Evolutionary conservation across 2,329 filamentous ascomycete genomes (phyloP), one percentile per base, ranked within the genome.

Genomic region (Apiospora saccharicola): DNA sequence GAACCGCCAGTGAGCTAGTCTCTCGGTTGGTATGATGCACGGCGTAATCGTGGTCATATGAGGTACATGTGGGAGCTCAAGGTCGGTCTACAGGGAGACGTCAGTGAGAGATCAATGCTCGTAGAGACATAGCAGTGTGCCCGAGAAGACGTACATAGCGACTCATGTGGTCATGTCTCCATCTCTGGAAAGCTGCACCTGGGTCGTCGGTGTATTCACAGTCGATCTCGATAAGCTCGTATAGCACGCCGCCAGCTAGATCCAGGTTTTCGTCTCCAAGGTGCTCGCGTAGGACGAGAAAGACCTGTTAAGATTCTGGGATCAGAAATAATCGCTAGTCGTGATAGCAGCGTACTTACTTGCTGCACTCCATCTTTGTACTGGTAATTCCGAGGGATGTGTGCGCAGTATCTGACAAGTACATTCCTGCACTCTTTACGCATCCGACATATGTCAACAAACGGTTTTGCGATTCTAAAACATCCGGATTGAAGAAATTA

Each of bases 181-280:
- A 86, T 26, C 85, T 80, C 74, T 86, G 84, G 72, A 85, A 86
- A 30, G 84, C 83, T 22, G 83, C 83, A 22, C 84, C 83, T 47
- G 83, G 81, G 70, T 86, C 85, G 64, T 85, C 83, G 1, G 83
- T 84, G 74, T 84, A 78, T 49, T 82, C 79, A 70, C 83, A 85
- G 74, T 86, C 84, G 46, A 86, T 79, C 74, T 86, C 85, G 47
- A 86, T 86, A 71, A 86, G 75, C 75, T 86, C 85, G 72, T 86
- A 85, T 10, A 86, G 78, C 4, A 86, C 85, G 6, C 84, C 85
- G 44, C 82, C 81, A 16, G 84, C 82, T 30, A 83, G 75, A 64
- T 85, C 83, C 46, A 86, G 76, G 71, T 84, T 83, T 73, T 85
- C 83, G 68, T 86, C 84, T 12, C 84, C 84, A 49, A 86, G 80